These are phyloP conservation scores for Phytopythium boreale DNA, from an alignment of 352 stramenopile species.

Conservation along the genomic window DNA sequence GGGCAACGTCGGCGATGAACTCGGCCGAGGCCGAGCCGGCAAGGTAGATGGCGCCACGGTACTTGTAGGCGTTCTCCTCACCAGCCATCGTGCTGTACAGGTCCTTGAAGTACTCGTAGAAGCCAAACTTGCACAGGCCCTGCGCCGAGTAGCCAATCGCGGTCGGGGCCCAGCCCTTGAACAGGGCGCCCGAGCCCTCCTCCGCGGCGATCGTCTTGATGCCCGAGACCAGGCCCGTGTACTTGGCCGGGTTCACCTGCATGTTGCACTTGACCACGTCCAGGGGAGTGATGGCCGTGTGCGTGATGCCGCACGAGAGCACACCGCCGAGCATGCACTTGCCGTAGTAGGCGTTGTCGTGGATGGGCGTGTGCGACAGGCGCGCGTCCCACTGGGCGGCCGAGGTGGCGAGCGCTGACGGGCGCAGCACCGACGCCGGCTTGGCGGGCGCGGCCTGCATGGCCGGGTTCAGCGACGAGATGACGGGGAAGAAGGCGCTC, in stretches of 20 bases:
- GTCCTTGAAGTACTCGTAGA: slow-evolving; percentile 97
- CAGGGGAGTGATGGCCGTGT: slow-evolving; percentile 91
- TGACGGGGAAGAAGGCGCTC: slow-evolving; percentile 77
- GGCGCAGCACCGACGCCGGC: slow-evolving; percentile 31
- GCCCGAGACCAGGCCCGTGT: slow-evolving; percentile 68
- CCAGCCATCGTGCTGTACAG: slow-evolving; percentile 89
- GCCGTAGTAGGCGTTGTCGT: slow-evolving; percentile 91
- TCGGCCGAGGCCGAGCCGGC: slow-evolving; percentile 91
- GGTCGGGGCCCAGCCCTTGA: slow-evolving; percentile 92
- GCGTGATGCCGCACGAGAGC: slow-evolving; percentile 91
- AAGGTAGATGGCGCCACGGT: slow-evolving; percentile 90
- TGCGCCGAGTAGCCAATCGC: slow-evolving; percentile 90
- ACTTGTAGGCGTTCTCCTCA: slow-evolving; percentile 92
- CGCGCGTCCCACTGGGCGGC: slow-evolving; percentile 80
- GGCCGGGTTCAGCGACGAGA: slow-evolving; percentile 66
- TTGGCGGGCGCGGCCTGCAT: slow-evolving; percentile 21
- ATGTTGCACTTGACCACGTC: slow-evolving; percentile 96
- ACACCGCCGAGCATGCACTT: slow-evolving; percentile 94
- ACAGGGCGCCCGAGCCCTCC: slow-evolving; percentile 78
- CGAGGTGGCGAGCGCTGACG: slow-evolving; percentile 67
- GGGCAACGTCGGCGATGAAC: slow-evolving; percentile 92
- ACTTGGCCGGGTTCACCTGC: slow-evolving; percentile 91
- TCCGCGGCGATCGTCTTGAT: slow-evolving; percentile 87
- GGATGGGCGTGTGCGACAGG: slow-evolving; percentile 72
- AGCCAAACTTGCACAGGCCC: slow-evolving; percentile 92